Conservation (phyloP, 2,329 filamentous ascomycete genomes). For the Alternaria incomplexa region DNA sequence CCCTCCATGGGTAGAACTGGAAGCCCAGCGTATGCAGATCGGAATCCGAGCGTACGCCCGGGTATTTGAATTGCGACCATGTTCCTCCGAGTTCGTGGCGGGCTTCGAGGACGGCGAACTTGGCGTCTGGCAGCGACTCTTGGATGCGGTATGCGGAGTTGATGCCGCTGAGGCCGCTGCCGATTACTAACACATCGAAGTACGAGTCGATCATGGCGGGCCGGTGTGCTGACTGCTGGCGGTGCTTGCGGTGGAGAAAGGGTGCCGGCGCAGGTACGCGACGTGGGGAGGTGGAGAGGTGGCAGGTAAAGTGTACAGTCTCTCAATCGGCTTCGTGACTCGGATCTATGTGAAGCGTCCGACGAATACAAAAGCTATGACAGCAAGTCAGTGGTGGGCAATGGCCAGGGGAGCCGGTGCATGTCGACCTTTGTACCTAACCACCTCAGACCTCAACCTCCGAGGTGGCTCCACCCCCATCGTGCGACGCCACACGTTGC, state of each 20-base stretch:
- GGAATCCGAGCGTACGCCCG: conserved; percentile 65
- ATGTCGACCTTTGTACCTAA: background rate
- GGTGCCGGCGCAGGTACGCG: background rate
- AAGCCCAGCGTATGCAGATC: conserved; percentile 64
- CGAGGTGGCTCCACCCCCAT: conserved; percentile 1
- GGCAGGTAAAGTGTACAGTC: background rate
- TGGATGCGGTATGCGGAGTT: conserved; percentile 76
- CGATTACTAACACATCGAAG: conserved; percentile 66
- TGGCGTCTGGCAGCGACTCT: conserved; percentile 60
- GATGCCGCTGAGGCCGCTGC: conserved; percentile 77
- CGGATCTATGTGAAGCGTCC: background rate
- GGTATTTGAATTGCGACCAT: conserved; percentile 80
- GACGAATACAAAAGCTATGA: background rate
- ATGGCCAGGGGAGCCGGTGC: conserved; percentile 4
- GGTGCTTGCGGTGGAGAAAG: background rate
- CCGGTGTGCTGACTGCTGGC: background rate
- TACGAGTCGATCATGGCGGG: conserved; percentile 22
- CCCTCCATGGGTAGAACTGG: conserved; percentile 71
- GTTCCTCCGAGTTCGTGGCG: conserved; percentile 74
- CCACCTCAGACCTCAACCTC: background rate
- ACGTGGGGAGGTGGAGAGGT: background rate
- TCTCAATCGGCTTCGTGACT: background rate
- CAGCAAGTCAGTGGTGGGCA: background rate
- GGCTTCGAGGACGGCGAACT: conserved; percentile 72
- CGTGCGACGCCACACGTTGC: conserved; percentile 1